Conservation (phyloP, 2,329 filamentous ascomycete genomes). For the Coniella vitis region DNA sequence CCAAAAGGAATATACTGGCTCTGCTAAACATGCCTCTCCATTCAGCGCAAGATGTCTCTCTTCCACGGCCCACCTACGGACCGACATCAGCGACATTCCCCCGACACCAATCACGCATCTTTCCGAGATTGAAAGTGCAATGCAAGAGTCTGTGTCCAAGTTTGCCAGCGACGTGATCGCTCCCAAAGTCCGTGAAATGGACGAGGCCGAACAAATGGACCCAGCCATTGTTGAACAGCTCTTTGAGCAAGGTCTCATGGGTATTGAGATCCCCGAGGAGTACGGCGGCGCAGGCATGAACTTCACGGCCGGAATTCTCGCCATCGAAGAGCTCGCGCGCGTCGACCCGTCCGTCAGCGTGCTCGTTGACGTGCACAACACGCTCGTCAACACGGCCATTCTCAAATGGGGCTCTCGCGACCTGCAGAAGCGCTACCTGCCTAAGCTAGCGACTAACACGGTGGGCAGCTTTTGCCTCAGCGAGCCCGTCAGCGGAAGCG, state of each 20-base stretch:
- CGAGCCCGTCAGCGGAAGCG: conserved; percentile 86
- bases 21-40: conserved; percentile 9
- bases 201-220: conserved; percentile 94
- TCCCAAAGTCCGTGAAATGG: conserved; percentile 93
- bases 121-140: conserved; percentile 81
- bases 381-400: conserved; percentile 88
- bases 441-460: conserved; percentile 81
- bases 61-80: conserved; percentile 47
- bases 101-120: conserved; percentile 91
- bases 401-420: conserved; percentile 74
- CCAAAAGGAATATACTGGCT: background rate
- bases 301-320: conserved; percentile 92
- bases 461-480: conserved; percentile 91
- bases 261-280: conserved; percentile 94
- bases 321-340: conserved; percentile 91
- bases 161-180: conserved; percentile 85
- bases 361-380: conserved; percentile 96
- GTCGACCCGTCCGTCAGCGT: conserved; percentile 94
- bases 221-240: conserved; percentile 79
- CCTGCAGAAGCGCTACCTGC: conserved; percentile 79
- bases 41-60: conserved; percentile 52
- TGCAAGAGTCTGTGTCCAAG: conserved; percentile 84
- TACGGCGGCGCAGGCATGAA: conserved; percentile 98
- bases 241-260: conserved; percentile 97
- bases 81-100: conserved; percentile 67